phyloP scores from a whole-genome alignment of 768 basidiomycete genomes.

The Boletus sp. region DNA sequence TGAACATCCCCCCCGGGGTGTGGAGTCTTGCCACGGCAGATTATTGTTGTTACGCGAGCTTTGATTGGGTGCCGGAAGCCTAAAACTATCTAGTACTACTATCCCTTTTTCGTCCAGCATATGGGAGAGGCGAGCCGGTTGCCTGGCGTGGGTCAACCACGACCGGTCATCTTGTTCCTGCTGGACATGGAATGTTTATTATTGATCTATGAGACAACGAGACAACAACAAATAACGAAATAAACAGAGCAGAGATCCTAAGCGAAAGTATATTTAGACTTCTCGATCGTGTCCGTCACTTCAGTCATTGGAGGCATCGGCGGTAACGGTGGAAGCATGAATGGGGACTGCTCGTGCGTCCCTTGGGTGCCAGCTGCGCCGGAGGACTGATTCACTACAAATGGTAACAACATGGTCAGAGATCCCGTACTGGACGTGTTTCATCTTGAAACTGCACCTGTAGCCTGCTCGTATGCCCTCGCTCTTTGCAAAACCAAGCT shows the following conservation, averaged over 20 bases:
- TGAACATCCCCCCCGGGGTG: no score
- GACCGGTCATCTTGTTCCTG: background rate
- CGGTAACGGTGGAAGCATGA: conserved; percentile 40
- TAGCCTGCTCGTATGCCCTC: conserved; percentile 27
- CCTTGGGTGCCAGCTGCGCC: background rate
- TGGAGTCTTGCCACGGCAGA: no score
- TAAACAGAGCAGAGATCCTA: background rate
- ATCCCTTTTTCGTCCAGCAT: no score
- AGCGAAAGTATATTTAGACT: conserved; percentile 5
- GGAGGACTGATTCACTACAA: background rate
- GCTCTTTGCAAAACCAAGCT: conserved; percentile 33
- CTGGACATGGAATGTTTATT: background rate
- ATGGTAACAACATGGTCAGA: background rate
- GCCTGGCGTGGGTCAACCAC: no score
- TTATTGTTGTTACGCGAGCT: no score
- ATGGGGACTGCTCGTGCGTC: conserved; percentile 24
- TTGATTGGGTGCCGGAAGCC: no score
- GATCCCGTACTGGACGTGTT: background rate
- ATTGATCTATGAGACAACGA: background rate
- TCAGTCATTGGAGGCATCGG: conserved; percentile 29
- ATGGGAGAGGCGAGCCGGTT: no score
- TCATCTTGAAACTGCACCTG: conserved; percentile 6
- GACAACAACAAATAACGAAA: background rate
- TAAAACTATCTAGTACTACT: no score
- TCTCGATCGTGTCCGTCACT: conserved; percentile 12